phyloP scores from a whole-genome alignment of 2,329 filamentous ascomycete species.

The Pseudodiploospora longispora region DNA sequence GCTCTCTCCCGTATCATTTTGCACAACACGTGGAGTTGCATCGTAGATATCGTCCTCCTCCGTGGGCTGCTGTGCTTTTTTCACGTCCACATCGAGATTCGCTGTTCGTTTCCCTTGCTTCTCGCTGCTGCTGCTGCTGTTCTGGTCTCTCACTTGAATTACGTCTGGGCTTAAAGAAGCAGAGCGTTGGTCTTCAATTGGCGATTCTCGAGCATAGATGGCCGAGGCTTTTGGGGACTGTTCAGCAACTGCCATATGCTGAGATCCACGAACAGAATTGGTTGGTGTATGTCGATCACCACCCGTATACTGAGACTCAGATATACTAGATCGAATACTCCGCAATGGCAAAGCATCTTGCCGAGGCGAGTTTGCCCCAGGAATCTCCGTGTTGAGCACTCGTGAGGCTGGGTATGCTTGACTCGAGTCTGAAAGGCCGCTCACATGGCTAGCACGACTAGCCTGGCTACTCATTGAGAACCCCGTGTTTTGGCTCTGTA shows the following conservation, averaged over 20 bases:
- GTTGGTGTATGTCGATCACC: too few species aligned
- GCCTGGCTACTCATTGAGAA: not conserved
- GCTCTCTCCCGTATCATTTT: not conserved
- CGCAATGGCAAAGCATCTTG: not conserved
- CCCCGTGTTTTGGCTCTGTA: not conserved
- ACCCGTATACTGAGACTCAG: too few species aligned
- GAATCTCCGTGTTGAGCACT: not conserved
- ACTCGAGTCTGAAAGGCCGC: not conserved
- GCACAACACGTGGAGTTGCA: constrained; percentile 20
- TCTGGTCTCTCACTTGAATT: not conserved
- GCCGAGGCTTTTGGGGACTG: too few species aligned
- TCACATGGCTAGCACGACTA: not conserved
- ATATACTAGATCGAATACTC: too few species aligned
- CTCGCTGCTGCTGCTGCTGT: not conserved
- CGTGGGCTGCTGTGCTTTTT: constrained; percentile 10
- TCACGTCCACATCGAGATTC: constrained; percentile 5
- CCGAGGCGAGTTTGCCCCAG: not conserved
- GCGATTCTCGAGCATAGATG: too few species aligned
- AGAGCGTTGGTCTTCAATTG: not conserved
- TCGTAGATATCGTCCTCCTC: constrained; percentile 27
- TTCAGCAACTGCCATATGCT: too few species aligned
- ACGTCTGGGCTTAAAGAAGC: constrained; percentile 1
- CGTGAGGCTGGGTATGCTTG: not conserved
- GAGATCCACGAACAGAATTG: too few species aligned
- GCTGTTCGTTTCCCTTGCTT: not conserved